Conservation (phyloP, 148 eudicot species). For the Camellia japonica region DNA sequence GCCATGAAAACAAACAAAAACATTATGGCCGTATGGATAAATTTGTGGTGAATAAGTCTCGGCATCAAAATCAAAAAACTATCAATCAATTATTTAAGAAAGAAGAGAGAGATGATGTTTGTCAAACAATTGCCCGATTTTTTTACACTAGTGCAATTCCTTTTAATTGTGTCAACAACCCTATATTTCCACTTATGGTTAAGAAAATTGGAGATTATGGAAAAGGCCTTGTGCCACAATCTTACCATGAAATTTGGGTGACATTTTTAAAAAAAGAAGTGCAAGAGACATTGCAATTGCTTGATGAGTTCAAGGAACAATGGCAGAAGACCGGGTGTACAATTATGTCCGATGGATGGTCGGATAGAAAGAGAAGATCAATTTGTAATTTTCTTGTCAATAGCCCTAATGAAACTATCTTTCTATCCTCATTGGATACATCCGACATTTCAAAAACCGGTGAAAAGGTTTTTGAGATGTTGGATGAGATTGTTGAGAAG, state of each 20-base stretch:
- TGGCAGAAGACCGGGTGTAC: no score
- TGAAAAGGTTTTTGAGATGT: constrained; percentile 10
- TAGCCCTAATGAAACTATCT: constrained; percentile 16
- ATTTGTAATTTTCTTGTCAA: constrained; percentile 9
- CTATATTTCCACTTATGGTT: not conserved
- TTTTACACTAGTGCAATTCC: not conserved
- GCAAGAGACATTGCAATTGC: not conserved
- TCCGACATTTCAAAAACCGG: constrained; percentile 10
- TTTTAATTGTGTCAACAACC: constrained; percentile 4
- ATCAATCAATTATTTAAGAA: not conserved
- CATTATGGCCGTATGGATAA: no score
- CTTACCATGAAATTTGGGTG: not conserved
- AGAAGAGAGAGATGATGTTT: not conserved
- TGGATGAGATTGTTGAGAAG: constrained; percentile 12
- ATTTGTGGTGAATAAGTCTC: no score
- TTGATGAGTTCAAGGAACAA: not conserved
- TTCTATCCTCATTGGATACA: constrained; percentile 14
- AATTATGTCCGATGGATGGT: no score
- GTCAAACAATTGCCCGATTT: not conserved
- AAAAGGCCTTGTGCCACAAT: not conserved
- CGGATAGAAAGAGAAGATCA: no score
- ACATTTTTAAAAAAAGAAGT: not conserved
- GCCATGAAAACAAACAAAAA: no score
- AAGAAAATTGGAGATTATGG: not conserved
- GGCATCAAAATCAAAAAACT: not conserved